These are phyloP conservation scores for Coemansia sp. DNA, from an alignment of 371 early-diverging fungal species.

Conservation along the genomic window DNA sequence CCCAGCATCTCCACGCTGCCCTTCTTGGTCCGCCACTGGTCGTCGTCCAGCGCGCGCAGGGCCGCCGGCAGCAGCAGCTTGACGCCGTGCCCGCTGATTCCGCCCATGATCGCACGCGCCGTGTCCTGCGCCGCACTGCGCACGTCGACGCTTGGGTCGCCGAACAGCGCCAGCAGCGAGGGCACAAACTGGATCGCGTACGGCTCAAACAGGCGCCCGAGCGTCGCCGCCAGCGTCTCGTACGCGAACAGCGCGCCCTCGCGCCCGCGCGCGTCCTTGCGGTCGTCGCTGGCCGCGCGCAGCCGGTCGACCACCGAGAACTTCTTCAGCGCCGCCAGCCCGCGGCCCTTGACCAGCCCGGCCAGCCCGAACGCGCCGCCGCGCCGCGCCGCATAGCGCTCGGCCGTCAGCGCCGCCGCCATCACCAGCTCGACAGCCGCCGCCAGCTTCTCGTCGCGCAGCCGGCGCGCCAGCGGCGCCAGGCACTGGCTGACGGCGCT, in stretches of 20 bases:
- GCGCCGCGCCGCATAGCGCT: constrained; percentile 85
- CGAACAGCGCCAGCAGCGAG: constrained; percentile 79
- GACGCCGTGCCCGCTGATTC: constrained; percentile 94
- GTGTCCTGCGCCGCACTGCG: constrained; percentile 92
- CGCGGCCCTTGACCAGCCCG: constrained; percentile 92
- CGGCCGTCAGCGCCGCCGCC: constrained; percentile 65
- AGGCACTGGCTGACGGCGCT: constrained; percentile 91
- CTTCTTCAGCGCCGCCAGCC: constrained; percentile 83
- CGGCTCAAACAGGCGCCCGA: constrained; percentile 97
- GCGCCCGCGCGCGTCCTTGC: constrained; percentile 68
- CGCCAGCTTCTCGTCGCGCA: constrained; percentile 54
- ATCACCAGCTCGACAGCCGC: constrained; percentile 61
- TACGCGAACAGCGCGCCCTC: constrained; percentile 95
- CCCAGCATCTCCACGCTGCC: constrained; percentile 95
- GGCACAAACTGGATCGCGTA: constrained; percentile 93
- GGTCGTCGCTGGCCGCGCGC: constrained; percentile 81
- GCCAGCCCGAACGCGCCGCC: constrained; percentile 97
- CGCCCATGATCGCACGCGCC: constrained; percentile 92
- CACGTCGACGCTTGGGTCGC: constrained; percentile 82
- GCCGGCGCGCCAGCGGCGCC: constrained; percentile 83
- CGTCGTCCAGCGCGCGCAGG: constrained; percentile 80
- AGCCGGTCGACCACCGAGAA: constrained; percentile 77
- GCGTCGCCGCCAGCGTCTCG: constrained; percentile 79
- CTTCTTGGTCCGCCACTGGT: constrained; percentile 95
- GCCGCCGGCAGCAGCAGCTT: constrained; percentile 92